Conservation (phyloP, 768 basidiomycete species). For the Auricularia cornea region DNA sequence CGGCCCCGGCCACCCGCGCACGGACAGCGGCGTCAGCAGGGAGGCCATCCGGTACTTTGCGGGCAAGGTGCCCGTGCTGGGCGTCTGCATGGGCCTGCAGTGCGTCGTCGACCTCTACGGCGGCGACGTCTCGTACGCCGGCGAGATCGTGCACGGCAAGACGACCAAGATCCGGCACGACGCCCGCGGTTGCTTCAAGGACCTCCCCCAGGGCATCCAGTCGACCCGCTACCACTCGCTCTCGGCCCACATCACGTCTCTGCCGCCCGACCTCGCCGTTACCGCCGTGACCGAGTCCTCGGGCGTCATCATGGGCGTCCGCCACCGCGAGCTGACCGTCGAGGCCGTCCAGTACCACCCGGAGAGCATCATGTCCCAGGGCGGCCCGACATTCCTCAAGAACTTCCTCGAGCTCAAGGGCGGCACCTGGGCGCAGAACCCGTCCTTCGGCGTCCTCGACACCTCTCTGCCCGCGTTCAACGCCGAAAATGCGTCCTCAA, state of each 20-base stretch:
- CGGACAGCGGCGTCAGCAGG: slow-evolving; percentile 88
- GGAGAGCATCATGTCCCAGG: slow-evolving; percentile 89
- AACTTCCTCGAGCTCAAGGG: slow-evolving; percentile 87
- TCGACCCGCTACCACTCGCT: slow-evolving; percentile 97
- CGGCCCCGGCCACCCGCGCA: slow-evolving; percentile 90
- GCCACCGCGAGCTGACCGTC: slow-evolving; percentile 75
- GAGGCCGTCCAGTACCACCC: slow-evolving; percentile 99
- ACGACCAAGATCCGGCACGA: slow-evolving; percentile 79
- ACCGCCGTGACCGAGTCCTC: slow-evolving; percentile 81
- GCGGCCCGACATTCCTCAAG: slow-evolving; percentile 71
- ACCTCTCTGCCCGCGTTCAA: slow-evolving; percentile 40
- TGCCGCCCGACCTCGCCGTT: slow-evolving; percentile 74
- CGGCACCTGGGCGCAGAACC: slow-evolving; percentile 84
- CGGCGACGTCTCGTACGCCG: slow-evolving; percentile 90
- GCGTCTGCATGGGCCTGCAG: slow-evolving; percentile 98
- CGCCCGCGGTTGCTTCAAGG: slow-evolving; percentile 79
- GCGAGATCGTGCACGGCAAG: slow-evolving; percentile 98
- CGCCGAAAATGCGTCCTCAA: slow-evolving; percentile 29
- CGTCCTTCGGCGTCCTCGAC: slow-evolving; percentile 57
- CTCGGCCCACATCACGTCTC: slow-evolving; percentile 65
- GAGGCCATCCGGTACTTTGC: slow-evolving; percentile 81
- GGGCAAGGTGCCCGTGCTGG: slow-evolving; percentile 93
- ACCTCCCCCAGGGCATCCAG: slow-evolving; percentile 70
- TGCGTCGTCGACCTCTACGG: slow-evolving; percentile 89
- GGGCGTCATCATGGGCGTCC: slow-evolving; percentile 96